Conservation (phyloP, 2,329 filamentous ascomycete genomes). For the Fusarium cicatricum region DNA sequence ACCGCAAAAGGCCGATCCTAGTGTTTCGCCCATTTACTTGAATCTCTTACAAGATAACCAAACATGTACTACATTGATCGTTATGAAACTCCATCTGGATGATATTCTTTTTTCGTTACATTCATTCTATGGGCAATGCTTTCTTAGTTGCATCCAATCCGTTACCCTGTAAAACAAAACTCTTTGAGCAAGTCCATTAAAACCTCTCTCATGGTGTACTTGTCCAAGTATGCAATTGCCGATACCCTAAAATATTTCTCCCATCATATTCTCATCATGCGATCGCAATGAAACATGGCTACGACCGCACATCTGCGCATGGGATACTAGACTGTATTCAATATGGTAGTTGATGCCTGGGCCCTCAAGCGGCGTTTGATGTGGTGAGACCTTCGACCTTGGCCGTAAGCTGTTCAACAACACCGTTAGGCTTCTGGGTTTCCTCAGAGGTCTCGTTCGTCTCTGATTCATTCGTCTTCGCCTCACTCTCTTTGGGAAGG, state of each 20-base stretch:
- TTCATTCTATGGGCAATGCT: too few species aligned
- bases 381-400: conserved; percentile 48
- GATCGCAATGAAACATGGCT: conserved; percentile 4
- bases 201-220: too few species aligned
- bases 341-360: too few species aligned
- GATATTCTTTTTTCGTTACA: too few species aligned
- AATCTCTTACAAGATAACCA: too few species aligned
- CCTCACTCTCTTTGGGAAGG: conserved; percentile 37
- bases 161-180: too few species aligned
- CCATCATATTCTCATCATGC: background rate
- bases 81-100: too few species aligned
- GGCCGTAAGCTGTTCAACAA: conserved; percentile 45
- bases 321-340: background rate
- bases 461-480: conserved; percentile 14
- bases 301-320: background rate
- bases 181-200: too few species aligned
- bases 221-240: background rate
- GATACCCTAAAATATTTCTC: background rate
- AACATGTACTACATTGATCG: too few species aligned
- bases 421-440: conserved; percentile 28
- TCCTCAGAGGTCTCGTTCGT: conserved; percentile 22
- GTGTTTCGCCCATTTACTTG: too few species aligned
- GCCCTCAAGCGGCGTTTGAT: conserved; percentile 14
- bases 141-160: too few species aligned
- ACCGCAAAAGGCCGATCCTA: too few species aligned